Base-by-base conservation (phyloP, 352 stramenopile genomes). In the Stephanocyclus meneghinianus region DNA sequence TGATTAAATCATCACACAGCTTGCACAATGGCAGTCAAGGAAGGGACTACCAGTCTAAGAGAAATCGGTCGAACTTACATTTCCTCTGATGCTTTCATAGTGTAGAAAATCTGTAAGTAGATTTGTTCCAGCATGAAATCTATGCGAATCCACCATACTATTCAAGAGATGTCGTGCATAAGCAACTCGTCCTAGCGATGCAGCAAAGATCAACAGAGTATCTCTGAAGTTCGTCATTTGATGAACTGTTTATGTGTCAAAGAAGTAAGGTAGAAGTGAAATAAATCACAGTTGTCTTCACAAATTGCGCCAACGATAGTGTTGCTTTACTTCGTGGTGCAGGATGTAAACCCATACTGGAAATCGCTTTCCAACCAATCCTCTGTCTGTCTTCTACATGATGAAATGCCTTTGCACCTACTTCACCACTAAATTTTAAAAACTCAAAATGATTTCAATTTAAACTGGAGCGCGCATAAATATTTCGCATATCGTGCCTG, bases 81-180 rank as follows among this genome's bases (percentile, higher is more conserved):
- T 80, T 6, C 84, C 84, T 53, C 84, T 42, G 11, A 15, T 72
- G 0, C 78, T 90, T 57, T 90, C 84, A 32, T 62, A 63, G 26
- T 88, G 61, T 6, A 85, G 29, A 50, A 85, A 75, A 60, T 84
- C 76, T 30, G 55, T 64, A 10, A 84, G 35, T 9, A 77, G n/a
- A 13, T 60, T 64, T 13, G 51, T 51, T 0, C 18, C 45, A 26
- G 55, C 3, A 16, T 53, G 13, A 9, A 26, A 59, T 30, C 45
- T 7, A 44, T 50, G 26, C n/a, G 60, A 62, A 42, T 44, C 18
- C 16, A 35, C 10, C 0, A 73, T 61, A 13, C 16, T 63, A 61
- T 66, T 65, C n/a, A 86, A 18, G 2, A 89, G 26, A 9, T 74
- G 10, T 16, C 51, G 30, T 16, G 87, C 30, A 53, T 87, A 81